A percentile compares a stretch with the other conserved stretches of the same genome.
phyloP scores from a whole-genome alignment of 1,284 basidiomycete species.

The Meira nashicola region DNA sequence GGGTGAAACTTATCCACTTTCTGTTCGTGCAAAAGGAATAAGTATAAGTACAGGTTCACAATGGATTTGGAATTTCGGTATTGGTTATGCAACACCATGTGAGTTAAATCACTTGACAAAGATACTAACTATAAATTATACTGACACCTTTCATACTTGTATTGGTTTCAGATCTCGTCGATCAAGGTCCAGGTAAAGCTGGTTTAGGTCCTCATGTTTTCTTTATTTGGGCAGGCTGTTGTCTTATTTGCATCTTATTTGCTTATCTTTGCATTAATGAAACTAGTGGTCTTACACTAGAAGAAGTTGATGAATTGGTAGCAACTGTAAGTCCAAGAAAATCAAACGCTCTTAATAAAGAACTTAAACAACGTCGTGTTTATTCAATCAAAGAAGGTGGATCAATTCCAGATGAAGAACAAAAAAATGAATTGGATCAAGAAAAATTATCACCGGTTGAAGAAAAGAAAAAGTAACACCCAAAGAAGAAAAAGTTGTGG shows the following conservation, averaged over 20 bases:
- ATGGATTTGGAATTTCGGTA: conserved; percentile 58
- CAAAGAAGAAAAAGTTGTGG: too few relatives aligned
- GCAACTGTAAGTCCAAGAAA: conserved; percentile 22
- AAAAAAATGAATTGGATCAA: too few relatives aligned
- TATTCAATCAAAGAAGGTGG: too few relatives aligned
- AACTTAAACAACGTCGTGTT: conserved; percentile 16
- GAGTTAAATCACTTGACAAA: too few relatives aligned
- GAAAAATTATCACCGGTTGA: too few relatives aligned
- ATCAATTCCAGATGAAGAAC: too few relatives aligned
- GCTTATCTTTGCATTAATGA: conserved; percentile 58
- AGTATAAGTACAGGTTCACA: conserved; percentile 67
- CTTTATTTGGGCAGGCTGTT: conserved; percentile 67
- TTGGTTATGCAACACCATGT: conserved; percentile 64
- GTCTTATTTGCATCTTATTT: conserved; percentile 36
- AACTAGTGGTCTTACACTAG: conserved; percentile 67
- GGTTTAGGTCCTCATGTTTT: conserved; percentile 75
- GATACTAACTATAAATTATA: too few relatives aligned
- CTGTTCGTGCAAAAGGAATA: conserved; percentile 72
- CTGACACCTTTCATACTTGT: too few relatives aligned
- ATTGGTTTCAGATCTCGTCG: too few relatives aligned
- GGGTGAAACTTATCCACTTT: conserved; percentile 54
- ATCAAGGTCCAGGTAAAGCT: conserved; percentile 58
- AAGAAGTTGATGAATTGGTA: conserved; percentile 61
- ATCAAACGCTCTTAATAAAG: conserved; percentile 27
- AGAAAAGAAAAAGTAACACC: too few relatives aligned